Base-by-base conservation (phyloP, 2,329 filamentous ascomycete genomes). In the Aspergillus fijiensis region DNA sequence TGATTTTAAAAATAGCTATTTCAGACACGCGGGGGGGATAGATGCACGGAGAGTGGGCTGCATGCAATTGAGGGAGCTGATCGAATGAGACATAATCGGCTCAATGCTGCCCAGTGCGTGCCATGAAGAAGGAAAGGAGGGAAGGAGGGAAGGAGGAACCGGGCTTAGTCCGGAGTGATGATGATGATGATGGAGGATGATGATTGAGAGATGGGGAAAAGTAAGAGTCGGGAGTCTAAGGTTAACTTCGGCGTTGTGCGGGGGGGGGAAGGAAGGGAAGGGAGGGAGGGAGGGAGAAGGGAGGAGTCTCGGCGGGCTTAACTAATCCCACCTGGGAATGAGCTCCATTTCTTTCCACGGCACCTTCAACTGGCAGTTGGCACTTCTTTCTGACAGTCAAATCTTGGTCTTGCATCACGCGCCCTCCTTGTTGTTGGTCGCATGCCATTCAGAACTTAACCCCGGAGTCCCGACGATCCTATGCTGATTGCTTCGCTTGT, bases 321-420 rank as follows among this genome's bases (percentile, higher is more conserved):
- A 45, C 39, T 45, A 45, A 45, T 45, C 39, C 39, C 16, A 45
- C 39, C 39, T 45, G 19, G 39, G 39, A 45, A 45, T 45, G 39
- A 45, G 39, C 39, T 45, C 39, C 39, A 35, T 35, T 4, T 35
- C 33, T 49, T 49, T 27, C 31, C 33, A 23, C 51, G 23, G 51
- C 51, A 21, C 42, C 42, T 48, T 39, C 35, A 45, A 27, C 35
- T 23, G 33, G 10, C 23, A 21, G 47, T 42, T 49, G 33, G 42
- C 27, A 50, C 12, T 25, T 47, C 27, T 27, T 29, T 50, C 7
- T 33, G 4, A 21, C 21, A 5, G n/a, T 27, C 29, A 19, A n/a
- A 47, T 55, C 42, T 49, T 49, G 19, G 51, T 48, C 51, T 53
- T 3, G 33, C n/a, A 58, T 61, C 59, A 61, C 56, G 59, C 59